Evolutionary conservation across 768 basidiomycete genomes (phyloP).

Genomic region (Daedaleopsis nitida): DNA sequence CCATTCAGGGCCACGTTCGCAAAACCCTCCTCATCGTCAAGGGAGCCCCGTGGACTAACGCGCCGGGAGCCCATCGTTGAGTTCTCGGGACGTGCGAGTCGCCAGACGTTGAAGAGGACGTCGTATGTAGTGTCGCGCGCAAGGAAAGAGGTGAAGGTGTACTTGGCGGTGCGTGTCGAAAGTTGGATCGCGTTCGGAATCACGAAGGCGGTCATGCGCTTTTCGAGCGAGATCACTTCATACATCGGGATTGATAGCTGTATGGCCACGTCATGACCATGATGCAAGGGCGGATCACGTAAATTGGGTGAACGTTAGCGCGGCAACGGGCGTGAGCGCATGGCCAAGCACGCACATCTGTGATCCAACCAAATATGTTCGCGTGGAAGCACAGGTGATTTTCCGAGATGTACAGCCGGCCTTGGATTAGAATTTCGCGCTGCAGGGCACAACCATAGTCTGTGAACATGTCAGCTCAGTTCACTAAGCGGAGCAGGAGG

Average conservation of each 20-base stretch:
- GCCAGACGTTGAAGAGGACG: constrained; percentile 95
- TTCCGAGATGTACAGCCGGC: constrained; percentile 94
- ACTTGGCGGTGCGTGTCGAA: constrained; percentile 79
- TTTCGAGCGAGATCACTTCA: constrained; percentile 86
- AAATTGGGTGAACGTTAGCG: not conserved
- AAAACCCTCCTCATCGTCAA: constrained; percentile 21
- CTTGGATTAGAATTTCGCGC: constrained; percentile 95
- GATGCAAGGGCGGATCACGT: constrained; percentile 14
- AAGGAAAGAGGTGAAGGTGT: constrained; percentile 96
- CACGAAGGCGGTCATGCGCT: constrained; percentile 97
- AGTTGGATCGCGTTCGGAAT: constrained; percentile 96
- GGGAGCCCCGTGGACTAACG: constrained; percentile 26
- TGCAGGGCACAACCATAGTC: constrained; percentile 98
- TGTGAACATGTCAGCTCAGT: constrained; percentile 33
- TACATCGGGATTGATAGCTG: constrained; percentile 87
- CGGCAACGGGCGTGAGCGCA: not conserved
- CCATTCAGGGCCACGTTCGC: constrained; percentile 10
- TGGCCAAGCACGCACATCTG: constrained; percentile 64
- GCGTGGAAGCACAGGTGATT: constrained; percentile 99
- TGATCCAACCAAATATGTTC: constrained; percentile 99
- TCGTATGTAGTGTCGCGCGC: constrained; percentile 95
- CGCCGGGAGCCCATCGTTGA: constrained; percentile 24
- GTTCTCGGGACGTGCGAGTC: constrained; percentile 78
- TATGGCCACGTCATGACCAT: too few relatives aligned
- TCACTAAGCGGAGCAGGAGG: not conserved